Evolutionary conservation across 345 rosid species (phyloP), one percentile per base, ranked within the genome.

Genomic region (Clausena lansium): DNA sequence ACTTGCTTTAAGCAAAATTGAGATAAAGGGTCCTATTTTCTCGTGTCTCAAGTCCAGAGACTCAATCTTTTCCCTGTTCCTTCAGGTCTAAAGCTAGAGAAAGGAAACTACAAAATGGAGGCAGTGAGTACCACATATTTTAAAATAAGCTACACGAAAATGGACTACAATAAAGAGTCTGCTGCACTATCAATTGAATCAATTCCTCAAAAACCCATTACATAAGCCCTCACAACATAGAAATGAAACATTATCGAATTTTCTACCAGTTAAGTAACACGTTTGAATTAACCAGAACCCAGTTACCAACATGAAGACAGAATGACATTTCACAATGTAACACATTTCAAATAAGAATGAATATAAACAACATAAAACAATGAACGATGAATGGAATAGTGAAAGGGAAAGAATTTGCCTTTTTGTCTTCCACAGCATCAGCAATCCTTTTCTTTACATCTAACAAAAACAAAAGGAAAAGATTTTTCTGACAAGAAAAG

Each of bases 401-500:
- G 17, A 69, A 61, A 33, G 60, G 38, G 58, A 20, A 73, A 72
- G n/a, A 28, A 20, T 10, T 81, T 64, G 85, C 98, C 90, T 92
- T 95, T 76, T 91, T 86, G 62, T 92, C 97, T 19, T 86, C 85
- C 73, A 91, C 95, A 30, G 96, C 97, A 22, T 92, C 98, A 5
- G 87, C 86, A 71, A 93, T 84, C 83, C 94, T 86, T 86, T 85
- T 81, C 92, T 93, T 95, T 69, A 93, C 91, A 85, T 91, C 98
- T 93, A 76, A 74, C 13, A 71, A 20, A 7, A 17, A 69, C n/a
- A 7, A 54, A 45, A 63, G 63, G 7, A 15, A 63, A 74, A 6
- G 19, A 7, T 19, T 19, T 45, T 10, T 63, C 60, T 50, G 65
- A 33, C 27, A 28, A n/a, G 2, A 59, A 32, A 69, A 4, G 10